Evolutionary conservation across 495 filamentous ascomycete species (phyloP).

Genomic region (Paragyromitra xinjiangensis): DNA sequence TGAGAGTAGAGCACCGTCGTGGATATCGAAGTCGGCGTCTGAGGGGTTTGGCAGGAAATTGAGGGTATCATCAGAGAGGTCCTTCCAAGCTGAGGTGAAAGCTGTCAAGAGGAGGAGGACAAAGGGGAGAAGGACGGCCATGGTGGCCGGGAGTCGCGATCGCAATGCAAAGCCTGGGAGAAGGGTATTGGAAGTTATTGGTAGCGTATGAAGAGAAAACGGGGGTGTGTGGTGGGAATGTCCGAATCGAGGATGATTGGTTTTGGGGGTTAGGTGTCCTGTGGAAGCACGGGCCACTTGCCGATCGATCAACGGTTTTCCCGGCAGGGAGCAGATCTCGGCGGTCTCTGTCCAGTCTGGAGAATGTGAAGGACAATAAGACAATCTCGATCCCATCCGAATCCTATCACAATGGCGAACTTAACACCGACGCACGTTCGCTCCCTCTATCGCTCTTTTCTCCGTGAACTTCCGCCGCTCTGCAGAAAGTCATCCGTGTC

Average conservation of each 20-base stretch:
- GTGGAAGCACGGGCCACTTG: conserved; percentile 22
- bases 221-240: not conserved
- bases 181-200: not conserved
- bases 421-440: conserved; percentile 65
- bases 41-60: conserved; percentile 69
- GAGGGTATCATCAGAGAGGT: conserved; percentile 76
- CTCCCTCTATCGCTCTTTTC: conserved; percentile 84
- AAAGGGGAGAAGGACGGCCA: conserved; percentile 30
- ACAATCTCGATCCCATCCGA: not conserved
- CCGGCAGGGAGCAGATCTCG: not conserved
- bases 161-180: not conserved
- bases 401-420: conserved; percentile 17
- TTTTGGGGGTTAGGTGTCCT: conserved; percentile 42
- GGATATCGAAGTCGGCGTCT: conserved; percentile 81
- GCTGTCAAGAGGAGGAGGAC: conserved; percentile 60
- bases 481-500: conserved; percentile 66
- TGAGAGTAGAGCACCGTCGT: conserved; percentile 73
- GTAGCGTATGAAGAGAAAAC: not conserved
- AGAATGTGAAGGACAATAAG: not conserved
- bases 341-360: not conserved
- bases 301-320: conserved; percentile 21
- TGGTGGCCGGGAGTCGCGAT: conserved; percentile 15
- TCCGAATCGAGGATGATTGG: not conserved
- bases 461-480: conserved; percentile 86
- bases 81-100: conserved; percentile 69